Conservation (phyloP, 108 stramenopile genomes). For the Asterionellopsis glacialis region DNA sequence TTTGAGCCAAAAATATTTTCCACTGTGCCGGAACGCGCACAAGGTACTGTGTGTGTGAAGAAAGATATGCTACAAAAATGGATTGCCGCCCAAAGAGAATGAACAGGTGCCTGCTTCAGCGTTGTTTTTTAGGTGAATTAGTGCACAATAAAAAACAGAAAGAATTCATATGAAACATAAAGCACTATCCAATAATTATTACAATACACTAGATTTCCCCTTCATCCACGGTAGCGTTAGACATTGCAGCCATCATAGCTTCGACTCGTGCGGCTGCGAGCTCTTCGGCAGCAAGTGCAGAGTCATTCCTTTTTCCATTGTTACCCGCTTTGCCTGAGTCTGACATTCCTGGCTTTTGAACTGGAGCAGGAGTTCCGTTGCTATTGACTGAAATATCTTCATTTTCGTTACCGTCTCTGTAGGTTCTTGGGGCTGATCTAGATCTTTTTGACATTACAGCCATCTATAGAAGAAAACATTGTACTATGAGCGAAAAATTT, state of each 20-base stretch:
- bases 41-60: constrained; percentile 32
- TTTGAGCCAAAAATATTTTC: constrained; percentile 44
- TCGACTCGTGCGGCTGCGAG: constrained; percentile 62
- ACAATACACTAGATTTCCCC: constrained; percentile 15
- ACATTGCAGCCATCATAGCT: constrained; percentile 60
- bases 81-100: constrained; percentile 3
- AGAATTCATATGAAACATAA: too few species aligned
- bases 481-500: too few species aligned
- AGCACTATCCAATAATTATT: too few species aligned
- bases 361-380: too few species aligned
- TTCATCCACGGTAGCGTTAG: constrained; percentile 15
- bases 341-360: too few species aligned
- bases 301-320: constrained; percentile 1
- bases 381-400: too few species aligned
- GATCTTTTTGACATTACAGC: too few species aligned
- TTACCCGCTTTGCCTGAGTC: background rate
- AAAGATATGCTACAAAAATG: constrained; percentile 6
- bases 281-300: constrained; percentile 38
- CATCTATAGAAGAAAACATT: too few species aligned
- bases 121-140: too few species aligned
- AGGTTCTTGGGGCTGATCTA: too few species aligned
- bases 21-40: constrained; percentile 33
- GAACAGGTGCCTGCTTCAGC: constrained; percentile 1
- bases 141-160: too few species aligned
- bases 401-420: too few species aligned